Evolutionary conservation across 805 yeast species (phyloP), one percentile per base, ranked within the genome.

Genomic region (Ogataea populi-albae): DNA sequence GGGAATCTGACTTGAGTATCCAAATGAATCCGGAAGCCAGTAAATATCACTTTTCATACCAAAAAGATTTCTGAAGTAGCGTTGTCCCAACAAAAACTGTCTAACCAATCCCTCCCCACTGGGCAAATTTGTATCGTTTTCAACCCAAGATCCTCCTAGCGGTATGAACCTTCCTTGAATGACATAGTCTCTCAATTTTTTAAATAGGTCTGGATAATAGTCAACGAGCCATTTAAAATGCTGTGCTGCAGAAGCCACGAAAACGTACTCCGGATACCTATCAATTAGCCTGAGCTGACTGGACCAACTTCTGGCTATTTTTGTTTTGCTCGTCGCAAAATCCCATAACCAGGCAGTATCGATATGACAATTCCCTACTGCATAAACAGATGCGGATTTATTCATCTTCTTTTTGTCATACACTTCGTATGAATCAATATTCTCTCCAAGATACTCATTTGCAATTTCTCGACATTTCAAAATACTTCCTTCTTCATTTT

Each of bases 341-440:
- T 97, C 98, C 98, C 98, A 91, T 40, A 88, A 69, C 98, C 98
- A 91, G 11, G 98, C 98, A 12, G 98, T 91, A 55, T 91, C 98
- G 49, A 89, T 89, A 59, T 89, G 98, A 59, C 98, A 93, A 58
- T 93, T 86, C 27, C 98, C 98, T 46, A 93, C 73, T 6, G 86
- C 95, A 59, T 68, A 82, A 8, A 89, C 96, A 38, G 81, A 79
- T 39, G 75, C 61, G 40, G 55, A 61, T 20, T 53, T 48, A 40
- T 49, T 65, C 27, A 52, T 61, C 50, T 36, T 54, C 35, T 38
- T 65, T 19, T 69, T 66, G 41, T 71, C 69, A 47, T 68, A 81
- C 1, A 91, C 97, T 8, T 71, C 69, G 11, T 74, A 73, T 4
- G 81, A 68, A 56, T 88, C 85, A 24, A 77, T 67, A 29, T 77